Evolutionary conservation across 139 green algal genomes (phyloP).

Genomic region (Haematococcus lacustris): DNA sequence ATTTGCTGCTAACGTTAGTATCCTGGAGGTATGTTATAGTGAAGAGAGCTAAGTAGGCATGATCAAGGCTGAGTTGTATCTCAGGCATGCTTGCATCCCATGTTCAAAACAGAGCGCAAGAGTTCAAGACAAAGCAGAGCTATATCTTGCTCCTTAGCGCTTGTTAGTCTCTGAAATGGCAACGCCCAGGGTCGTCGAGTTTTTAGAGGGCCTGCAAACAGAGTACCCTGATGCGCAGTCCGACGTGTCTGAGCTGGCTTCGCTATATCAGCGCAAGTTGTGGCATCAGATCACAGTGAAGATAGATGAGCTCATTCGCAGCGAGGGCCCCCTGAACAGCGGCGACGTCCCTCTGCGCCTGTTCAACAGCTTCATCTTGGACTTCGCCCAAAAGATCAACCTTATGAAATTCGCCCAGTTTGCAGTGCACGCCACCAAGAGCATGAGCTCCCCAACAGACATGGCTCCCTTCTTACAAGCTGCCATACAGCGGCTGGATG

Average conservation of each 20-base stretch:
- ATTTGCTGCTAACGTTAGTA: no score
- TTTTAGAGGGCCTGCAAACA: constrained; percentile 43
- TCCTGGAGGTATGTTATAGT: no score
- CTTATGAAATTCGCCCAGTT: constrained; percentile 86
- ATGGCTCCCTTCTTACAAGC: constrained; percentile 55
- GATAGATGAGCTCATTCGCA: constrained; percentile 61
- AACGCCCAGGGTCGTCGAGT: constrained; percentile 22
- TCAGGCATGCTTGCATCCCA: no score
- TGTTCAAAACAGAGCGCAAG: no score
- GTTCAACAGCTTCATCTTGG: constrained; percentile 83
- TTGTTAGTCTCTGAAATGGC: no score
- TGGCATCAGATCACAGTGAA: constrained; percentile 95
- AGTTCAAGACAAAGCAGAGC: no score
- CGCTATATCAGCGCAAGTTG: constrained; percentile 85
- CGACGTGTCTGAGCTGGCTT: constrained; percentile 47
- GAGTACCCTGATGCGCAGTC: constrained; percentile 43
- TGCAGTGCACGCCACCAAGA: constrained; percentile 57
- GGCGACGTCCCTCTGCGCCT: constrained; percentile 61
- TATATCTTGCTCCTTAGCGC: no score
- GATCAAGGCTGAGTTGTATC: no score
- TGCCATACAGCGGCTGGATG: constrained; percentile 59
- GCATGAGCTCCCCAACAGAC: constrained; percentile 25
- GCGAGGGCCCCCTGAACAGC: constrained; percentile 32
- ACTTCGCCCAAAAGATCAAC: constrained; percentile 91
- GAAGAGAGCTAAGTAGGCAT: no score